A percentile compares a stretch with the other conserved stretches of the same genome.
Conservation (phyloP, 305 asterid genomes). For the Fraxinus albicans region DNA sequence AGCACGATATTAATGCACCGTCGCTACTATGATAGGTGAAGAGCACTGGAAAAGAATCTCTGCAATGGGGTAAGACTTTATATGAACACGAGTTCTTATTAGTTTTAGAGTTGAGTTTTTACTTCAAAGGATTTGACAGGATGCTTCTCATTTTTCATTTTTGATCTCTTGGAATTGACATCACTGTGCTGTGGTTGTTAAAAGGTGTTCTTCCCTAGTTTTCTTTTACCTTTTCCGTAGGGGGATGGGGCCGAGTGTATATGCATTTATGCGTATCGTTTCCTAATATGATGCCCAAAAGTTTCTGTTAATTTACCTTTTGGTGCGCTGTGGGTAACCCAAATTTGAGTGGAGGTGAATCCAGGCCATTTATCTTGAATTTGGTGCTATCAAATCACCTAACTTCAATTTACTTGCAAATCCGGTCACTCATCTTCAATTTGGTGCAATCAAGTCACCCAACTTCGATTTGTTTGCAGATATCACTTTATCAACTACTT, state of each 20-base stretch:
- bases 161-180: neutral
- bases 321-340: neutral
- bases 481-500: neutral
- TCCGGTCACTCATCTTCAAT: neutral
- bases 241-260: neutral
- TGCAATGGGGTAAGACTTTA: conserved; percentile 74
- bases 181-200: neutral
- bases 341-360: neutral
- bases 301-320: neutral
- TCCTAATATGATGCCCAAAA: neutral
- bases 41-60: conserved; percentile 77
- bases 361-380: neutral
- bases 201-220: neutral
- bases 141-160: neutral
- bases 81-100: neutral
- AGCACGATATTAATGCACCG: neutral
- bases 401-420: too few species aligned
- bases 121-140: neutral
- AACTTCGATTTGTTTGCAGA: neutral
- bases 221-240: neutral
- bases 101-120: neutral
- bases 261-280: neutral
- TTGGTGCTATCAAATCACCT: too few species aligned
- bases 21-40: conserved; percentile 43
- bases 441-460: neutral